These are phyloP conservation scores for cucumber (Cucumis sativus) DNA, from an alignment of 306 rosid genomes.

Conservation along the genomic window Cucumber_9930_V3 NC_026655.2:3154501-3155000, in stretches of 20 bases:
- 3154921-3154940: slow-evolving; percentile 50
- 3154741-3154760: slow-evolving; percentile 60
- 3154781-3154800: slow-evolving; percentile 45
- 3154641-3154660: not conserved
- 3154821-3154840: slow-evolving; percentile 62
- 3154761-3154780: slow-evolving; percentile 38
- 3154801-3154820: slow-evolving; percentile 76
- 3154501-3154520: not conserved
- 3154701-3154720: slow-evolving; percentile 73
- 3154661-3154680: slow-evolving; percentile 1
- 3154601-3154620: not conserved
- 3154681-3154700: slow-evolving; percentile 36
- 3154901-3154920: slow-evolving; percentile 39
- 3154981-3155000: slow-evolving; percentile 67
- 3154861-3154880: slow-evolving; percentile 81
- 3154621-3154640: not conserved
- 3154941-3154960: slow-evolving; percentile 52
- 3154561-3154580: not conserved
- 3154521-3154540: not conserved
- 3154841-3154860: slow-evolving; percentile 88
- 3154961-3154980: slow-evolving; percentile 78
- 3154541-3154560: not conserved
- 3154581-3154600: not conserved
- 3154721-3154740: slow-evolving; percentile 78
- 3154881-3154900: slow-evolving; percentile 45